Conservation (phyloP, 257 asterid species). For the Orobanche coerulescens region DNA sequence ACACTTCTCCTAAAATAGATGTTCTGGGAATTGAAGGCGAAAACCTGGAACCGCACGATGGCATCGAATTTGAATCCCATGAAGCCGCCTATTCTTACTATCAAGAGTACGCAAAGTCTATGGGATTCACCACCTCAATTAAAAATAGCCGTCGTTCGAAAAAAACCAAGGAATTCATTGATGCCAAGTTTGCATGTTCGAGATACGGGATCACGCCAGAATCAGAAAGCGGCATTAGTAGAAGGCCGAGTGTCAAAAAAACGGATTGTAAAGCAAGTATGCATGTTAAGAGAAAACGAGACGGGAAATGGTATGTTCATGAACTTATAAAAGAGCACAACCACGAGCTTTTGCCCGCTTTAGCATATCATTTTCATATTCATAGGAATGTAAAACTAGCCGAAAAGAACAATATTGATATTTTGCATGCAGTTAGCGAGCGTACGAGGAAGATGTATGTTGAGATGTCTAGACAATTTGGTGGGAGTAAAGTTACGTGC, state of each 20-base stretch:
- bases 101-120: conserved; percentile 94
- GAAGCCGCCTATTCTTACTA: conserved; percentile 86
- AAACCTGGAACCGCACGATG: conserved; percentile 66
- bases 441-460: conserved; percentile 91
- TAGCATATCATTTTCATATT: conserved; percentile 91
- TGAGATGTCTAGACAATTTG: conserved; percentile 81
- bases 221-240: conserved; percentile 62
- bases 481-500: conserved; percentile 34
- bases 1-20: conserved; percentile 34
- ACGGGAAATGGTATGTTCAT: conserved; percentile 89
- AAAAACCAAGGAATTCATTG: conserved; percentile 90
- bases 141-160: conserved; percentile 95
- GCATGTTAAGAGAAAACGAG: conserved; percentile 89
- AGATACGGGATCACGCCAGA: conserved; percentile 93
- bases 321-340: conserved; percentile 87
- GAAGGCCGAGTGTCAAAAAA: conserved; percentile 76
- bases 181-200: conserved; percentile 92
- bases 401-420: conserved; percentile 84
- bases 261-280: conserved; percentile 96
- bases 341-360: conserved; percentile 94
- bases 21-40: conserved; percentile 40
- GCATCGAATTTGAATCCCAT: conserved; percentile 81
- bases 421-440: conserved; percentile 89
- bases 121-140: conserved; percentile 98
- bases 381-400: conserved; percentile 80